phyloP scores from a whole-genome alignment of 2,329 filamentous ascomycete species.

The Dichotomopilus funicola region DNA sequence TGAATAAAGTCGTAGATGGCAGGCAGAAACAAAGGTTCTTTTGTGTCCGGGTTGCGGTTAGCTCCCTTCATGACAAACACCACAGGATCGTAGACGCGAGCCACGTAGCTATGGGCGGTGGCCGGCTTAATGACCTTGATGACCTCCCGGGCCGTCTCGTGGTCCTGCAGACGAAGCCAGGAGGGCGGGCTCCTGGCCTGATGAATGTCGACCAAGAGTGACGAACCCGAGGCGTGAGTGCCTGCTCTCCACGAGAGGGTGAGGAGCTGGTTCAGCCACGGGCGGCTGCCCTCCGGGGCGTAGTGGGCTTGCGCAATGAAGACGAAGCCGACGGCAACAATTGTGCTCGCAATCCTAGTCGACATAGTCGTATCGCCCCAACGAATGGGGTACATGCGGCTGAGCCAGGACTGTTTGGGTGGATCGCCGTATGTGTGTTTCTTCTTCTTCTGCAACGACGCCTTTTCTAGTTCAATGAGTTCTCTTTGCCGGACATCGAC shows the following conservation, averaged over 20 bases:
- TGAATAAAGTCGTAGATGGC: conserved; percentile 62
- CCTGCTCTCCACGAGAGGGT: conserved; percentile 25
- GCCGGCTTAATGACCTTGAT: conserved; percentile 68
- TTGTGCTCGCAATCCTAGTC: conserved; percentile 67
- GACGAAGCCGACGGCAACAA: conserved; percentile 66
- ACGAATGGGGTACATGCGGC: conserved; percentile 46
- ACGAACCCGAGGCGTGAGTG: conserved; percentile 26
- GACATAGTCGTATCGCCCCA: conserved; percentile 58
- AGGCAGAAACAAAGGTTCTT: conserved; percentile 45
- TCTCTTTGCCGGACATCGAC: conserved; percentile 73
- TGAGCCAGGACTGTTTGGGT: conserved; percentile 47
- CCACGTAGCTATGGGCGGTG: conserved; percentile 61
- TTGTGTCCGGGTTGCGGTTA: conserved; percentile 52
- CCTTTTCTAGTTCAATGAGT: conserved; percentile 61
- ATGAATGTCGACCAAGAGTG: conserved; percentile 56
- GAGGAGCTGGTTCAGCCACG: conserved; percentile 32
- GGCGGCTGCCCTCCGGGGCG: conserved; percentile 52
- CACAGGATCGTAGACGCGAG: conserved; percentile 67
- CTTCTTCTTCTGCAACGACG: conserved; percentile 38
- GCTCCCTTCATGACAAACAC: conserved; percentile 65
- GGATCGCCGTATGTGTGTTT: conserved; percentile 17
- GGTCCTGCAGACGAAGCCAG: conserved; percentile 72
- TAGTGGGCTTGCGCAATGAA: conserved; percentile 73
- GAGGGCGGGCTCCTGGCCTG: conserved; percentile 69
- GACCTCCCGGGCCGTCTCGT: conserved; percentile 69